phyloP scores from a whole-genome alignment of 2,329 filamentous ascomycete genomes.

The Diaporthe sp. region DNA sequence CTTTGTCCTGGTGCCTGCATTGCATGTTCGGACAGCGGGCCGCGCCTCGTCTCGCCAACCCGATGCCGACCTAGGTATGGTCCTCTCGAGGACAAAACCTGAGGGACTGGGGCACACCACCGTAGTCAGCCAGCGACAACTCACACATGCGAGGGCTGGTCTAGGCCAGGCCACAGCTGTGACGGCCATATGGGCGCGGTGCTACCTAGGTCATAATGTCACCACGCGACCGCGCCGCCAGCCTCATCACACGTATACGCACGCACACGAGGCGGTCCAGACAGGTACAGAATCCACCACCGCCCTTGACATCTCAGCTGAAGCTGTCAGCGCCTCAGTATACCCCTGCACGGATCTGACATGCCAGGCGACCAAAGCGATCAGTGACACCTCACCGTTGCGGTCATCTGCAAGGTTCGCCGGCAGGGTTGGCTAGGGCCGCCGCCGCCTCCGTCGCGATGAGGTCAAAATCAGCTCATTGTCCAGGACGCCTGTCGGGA shows the following conservation, averaged over 20 bases:
- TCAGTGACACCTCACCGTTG: conserved; percentile 32
- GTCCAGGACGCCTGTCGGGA: conserved; percentile 20
- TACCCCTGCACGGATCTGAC: conserved; percentile 25
- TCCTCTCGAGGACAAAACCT: neutral
- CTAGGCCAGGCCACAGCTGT: neutral
- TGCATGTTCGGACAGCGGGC: conserved; percentile 26
- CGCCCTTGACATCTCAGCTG: conserved; percentile 19
- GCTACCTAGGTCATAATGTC: conserved; percentile 23
- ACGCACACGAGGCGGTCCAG: conserved; percentile 13
- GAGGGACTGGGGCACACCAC: neutral
- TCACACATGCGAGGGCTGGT: neutral
- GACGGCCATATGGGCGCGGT: neutral
- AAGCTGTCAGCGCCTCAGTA: conserved; percentile 24
- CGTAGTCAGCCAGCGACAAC: neutral
- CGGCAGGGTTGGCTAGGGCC: conserved; percentile 16
- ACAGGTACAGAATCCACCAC: conserved; percentile 9
- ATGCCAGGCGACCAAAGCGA: conserved; percentile 28
- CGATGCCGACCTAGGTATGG: conserved; percentile 2
- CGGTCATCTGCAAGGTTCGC: conserved; percentile 25
- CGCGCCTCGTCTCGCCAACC: conserved; percentile 19
- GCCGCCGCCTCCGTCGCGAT: conserved; percentile 15
- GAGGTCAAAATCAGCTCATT: conserved; percentile 29
- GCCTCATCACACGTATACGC: conserved; percentile 20
- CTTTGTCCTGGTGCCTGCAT: conserved; percentile 24
- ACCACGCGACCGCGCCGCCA: conserved; percentile 19